phyloP scores from a whole-genome alignment of 768 basidiomycete genomes.

The Suillus decipiens region DNA sequence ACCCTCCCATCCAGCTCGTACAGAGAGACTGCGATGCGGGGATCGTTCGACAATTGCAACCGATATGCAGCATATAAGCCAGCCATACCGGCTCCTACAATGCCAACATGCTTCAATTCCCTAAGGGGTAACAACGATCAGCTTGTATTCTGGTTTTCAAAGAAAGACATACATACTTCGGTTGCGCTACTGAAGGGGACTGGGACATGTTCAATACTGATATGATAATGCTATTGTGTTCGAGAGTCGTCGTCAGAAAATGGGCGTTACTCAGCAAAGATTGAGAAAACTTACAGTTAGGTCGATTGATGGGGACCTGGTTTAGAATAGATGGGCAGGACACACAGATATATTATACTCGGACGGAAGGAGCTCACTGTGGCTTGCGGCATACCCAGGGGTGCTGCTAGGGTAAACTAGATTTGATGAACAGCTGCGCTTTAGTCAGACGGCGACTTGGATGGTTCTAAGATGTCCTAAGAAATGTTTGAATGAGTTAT shows the following conservation, averaged over 20 bases:
- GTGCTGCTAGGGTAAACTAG: not conserved
- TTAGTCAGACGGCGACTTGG: not conserved
- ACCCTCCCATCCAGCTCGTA: constrained; percentile 12
- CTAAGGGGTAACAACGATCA: not conserved
- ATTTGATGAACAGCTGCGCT: too few species aligned
- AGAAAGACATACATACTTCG: not conserved
- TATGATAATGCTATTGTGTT: not conserved
- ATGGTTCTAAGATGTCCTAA: not conserved
- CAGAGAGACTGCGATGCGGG: not conserved
- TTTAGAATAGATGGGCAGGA: not conserved
- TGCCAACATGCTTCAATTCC: constrained; percentile 1
- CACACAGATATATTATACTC: not conserved
- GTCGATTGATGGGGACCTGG: not conserved
- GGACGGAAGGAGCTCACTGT: not conserved
- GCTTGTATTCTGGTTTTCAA: not conserved
- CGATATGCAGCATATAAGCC: constrained; percentile 10
- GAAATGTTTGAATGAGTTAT: not conserved
- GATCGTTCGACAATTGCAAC: constrained; percentile 5
- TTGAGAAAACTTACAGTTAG: not conserved
- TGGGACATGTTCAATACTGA: not conserved
- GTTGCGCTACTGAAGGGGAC: not conserved
- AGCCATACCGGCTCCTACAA: constrained; percentile 10
- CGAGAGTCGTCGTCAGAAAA: not conserved
- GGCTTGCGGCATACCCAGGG: not conserved
- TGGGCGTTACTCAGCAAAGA: not conserved